phyloP scores from a whole-genome alignment of 2,329 filamentous ascomycete species.

The Penicillium sp. region DNA sequence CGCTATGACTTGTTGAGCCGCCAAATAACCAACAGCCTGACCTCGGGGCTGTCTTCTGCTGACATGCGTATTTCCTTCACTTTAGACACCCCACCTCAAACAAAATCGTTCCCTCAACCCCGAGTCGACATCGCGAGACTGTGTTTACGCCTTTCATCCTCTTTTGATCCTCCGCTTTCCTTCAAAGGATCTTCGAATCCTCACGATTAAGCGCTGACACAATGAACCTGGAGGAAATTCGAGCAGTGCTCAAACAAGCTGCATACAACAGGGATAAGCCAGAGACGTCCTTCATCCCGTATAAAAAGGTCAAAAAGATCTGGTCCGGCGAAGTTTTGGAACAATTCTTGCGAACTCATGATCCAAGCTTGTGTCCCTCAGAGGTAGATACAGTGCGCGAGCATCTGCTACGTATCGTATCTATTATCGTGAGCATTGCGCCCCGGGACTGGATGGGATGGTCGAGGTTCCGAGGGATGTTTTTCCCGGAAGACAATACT shows the following conservation, averaged over 20 bases:
- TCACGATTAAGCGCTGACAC: not conserved
- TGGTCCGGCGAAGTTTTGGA: constrained; percentile 12
- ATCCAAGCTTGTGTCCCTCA: not conserved
- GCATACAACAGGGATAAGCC: not conserved
- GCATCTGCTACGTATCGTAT: constrained; percentile 11
- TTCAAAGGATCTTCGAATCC: not conserved
- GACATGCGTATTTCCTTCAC: not conserved
- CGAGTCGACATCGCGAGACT: not conserved
- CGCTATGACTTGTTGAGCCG: not conserved
- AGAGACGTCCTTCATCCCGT: constrained; percentile 8
- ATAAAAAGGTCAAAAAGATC: constrained; percentile 5
- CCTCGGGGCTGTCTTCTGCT: not conserved
- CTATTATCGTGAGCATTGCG: constrained; percentile 10
- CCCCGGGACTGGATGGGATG: constrained; percentile 11
- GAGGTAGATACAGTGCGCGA: not conserved
- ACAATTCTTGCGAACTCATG: constrained; percentile 7
- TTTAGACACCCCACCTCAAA: not conserved
- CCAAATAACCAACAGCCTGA: too few relatives aligned
- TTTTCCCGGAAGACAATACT: constrained; percentile 3
- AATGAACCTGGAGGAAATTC: not conserved
- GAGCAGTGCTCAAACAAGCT: not conserved
- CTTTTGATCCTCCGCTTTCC: too few relatives aligned
- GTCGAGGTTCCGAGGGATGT: constrained; percentile 11
- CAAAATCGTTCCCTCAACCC: not conserved
- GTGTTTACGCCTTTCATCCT: too few relatives aligned